These are phyloP conservation scores for Kwoniella shivajii DNA, from an alignment of 1,284 basidiomycete species.

Conservation along the genomic window DNA sequence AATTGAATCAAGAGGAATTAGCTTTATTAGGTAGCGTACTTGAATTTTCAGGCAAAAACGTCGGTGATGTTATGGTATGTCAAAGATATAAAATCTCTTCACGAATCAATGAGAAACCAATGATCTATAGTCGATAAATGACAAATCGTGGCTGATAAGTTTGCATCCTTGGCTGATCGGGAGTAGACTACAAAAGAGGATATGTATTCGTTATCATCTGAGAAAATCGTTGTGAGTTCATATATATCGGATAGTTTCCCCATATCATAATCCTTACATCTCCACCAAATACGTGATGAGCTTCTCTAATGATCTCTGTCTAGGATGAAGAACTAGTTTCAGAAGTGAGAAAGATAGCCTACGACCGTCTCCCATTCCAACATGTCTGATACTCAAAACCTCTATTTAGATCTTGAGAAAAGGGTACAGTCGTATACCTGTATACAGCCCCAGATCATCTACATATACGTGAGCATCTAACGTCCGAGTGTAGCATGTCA, in stretches of 20 bases:
- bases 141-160: background rate
- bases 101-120: background rate
- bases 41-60: conserved; percentile 78
- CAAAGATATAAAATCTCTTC: background rate
- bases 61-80: conserved; percentile 70
- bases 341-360: conserved; percentile 62
- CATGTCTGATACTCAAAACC: background rate
- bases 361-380: background rate
- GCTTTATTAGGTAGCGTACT: conserved; percentile 80
- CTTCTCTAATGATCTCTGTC: background rate
- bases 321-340: conserved; percentile 66
- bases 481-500: background rate
- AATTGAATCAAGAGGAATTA: conserved; percentile 81
- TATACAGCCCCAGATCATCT: conserved; percentile 73
- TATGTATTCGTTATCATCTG: conserved; percentile 55
- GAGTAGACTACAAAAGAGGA: conserved; percentile 55
- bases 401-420: conserved; percentile 33
- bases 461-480: conserved; percentile 52
- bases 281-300: no score
- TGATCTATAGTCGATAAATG: background rate
- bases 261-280: no score
- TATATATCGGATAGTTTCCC: no score
- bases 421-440: conserved; percentile 82
- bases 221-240: conserved; percentile 51
- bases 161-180: background rate